A percentile compares a stretch with the other conserved stretches of the same genome.
These are phyloP conservation scores for Neoboletus brunneissimus DNA, from an alignment of 768 basidiomycete species.

Conservation along the genomic window DNA sequence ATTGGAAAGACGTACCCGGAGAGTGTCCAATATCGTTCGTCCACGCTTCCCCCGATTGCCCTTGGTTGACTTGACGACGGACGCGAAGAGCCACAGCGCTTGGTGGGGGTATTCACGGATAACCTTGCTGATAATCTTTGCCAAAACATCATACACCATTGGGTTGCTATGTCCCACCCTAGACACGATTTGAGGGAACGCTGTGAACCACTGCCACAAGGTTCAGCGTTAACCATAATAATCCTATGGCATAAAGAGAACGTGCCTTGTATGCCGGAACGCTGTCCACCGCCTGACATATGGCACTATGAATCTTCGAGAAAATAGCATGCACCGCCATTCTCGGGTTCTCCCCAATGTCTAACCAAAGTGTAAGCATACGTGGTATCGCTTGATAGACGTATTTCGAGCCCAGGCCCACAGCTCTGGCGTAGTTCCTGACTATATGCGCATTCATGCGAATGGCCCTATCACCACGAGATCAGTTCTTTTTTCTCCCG, in stretches of 20 bases:
- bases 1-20: conserved; percentile 45
- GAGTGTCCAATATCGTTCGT: conserved; percentile 49
- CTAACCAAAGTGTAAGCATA: conserved; percentile 91
- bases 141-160: conserved; percentile 58
- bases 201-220: conserved; percentile 79
- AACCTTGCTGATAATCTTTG: conserved; percentile 65
- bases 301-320: conserved; percentile 52
- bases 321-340: conserved; percentile 39
- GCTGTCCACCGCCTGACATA: conserved; percentile 53
- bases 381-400: conserved; percentile 95
- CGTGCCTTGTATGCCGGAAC: conserved; percentile 80
- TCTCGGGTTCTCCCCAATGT: conserved; percentile 62
- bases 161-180: conserved; percentile 76
- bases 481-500: background rate
- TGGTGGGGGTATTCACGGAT: conserved; percentile 86
- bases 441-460: conserved; percentile 68
- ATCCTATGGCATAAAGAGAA: background rate
- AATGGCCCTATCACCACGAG: conserved; percentile 42
- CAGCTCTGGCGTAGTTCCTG: conserved; percentile 64
- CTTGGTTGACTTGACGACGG: conserved; percentile 84
- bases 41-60: conserved; percentile 58
- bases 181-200: conserved; percentile 95
- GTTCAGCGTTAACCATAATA: conserved; percentile 4
- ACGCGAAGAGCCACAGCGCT: conserved; percentile 88
- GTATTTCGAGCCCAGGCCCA: conserved; percentile 86